Conservation (phyloP, 2,329 filamentous ascomycete species). For the Colletotrichum falcatum region DNA sequence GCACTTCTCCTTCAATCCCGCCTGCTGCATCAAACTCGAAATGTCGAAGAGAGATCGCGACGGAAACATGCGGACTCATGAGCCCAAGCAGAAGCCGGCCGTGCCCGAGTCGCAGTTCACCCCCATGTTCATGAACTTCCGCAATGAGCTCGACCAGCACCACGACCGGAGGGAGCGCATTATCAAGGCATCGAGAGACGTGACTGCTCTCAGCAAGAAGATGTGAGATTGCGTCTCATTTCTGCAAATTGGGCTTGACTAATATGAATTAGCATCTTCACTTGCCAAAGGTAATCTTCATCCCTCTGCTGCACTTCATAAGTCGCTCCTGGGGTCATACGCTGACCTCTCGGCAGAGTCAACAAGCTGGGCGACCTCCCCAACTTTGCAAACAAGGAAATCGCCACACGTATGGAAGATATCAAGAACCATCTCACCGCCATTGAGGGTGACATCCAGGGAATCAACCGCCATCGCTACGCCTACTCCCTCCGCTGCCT, state of each 20-base stretch:
- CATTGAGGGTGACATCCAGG: constrained; percentile 79
- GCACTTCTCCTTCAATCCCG: not conserved
- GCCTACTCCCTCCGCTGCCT: constrained; percentile 83
- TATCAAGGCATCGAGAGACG: constrained; percentile 90
- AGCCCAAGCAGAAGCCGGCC: constrained; percentile 46
- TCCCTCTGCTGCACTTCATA: not conserved
- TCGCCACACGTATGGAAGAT: constrained; percentile 74
- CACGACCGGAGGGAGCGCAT: constrained; percentile 92
- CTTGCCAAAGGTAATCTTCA: constrained; percentile 52
- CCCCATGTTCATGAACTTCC: constrained; percentile 87
- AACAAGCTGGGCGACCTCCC: constrained; percentile 40
- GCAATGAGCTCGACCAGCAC: constrained; percentile 90
- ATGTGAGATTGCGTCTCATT: constrained; percentile 69
- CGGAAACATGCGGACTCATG: constrained; percentile 60
- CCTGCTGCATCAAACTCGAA: not conserved
- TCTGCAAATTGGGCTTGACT: not conserved
- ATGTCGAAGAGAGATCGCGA: constrained; percentile 64
- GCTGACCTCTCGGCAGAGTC: constrained; percentile 30
- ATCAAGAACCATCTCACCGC: constrained; percentile 77
- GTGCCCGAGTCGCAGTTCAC: constrained; percentile 62
- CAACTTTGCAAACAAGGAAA: constrained; percentile 72
- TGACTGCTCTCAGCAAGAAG: constrained; percentile 96
- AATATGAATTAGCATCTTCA: constrained; percentile 51
- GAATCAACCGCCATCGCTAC: constrained; percentile 87
- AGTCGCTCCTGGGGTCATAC: not conserved